phyloP scores from a whole-genome alignment of 352 stramenopile genomes.

The Peronospora destructor region DNA sequence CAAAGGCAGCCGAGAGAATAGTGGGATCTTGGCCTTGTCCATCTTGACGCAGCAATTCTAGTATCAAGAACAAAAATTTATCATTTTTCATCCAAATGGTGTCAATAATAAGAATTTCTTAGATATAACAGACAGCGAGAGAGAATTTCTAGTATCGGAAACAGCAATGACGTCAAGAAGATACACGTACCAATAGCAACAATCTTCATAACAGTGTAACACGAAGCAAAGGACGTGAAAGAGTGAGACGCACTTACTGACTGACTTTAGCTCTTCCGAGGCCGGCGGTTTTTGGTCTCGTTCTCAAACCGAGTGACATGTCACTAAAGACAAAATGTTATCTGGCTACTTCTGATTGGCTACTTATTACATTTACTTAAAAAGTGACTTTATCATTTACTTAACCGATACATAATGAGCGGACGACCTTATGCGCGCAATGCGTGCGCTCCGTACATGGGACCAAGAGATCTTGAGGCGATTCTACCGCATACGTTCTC shows the following conservation, averaged over 20 bases:
- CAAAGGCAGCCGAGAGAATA: slow-evolving; percentile 62
- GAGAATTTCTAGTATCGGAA: too few relatives aligned
- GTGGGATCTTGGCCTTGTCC: slow-evolving; percentile 47
- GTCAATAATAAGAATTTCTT: too few relatives aligned
- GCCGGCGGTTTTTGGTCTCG: slow-evolving; percentile 8
- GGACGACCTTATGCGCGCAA: slow-evolving; percentile 62
- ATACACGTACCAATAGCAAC: slow-evolving; percentile 63
- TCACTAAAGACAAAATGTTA: slow-evolving; percentile 9
- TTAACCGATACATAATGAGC: slow-evolving; percentile 37
- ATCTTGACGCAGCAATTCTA: slow-evolving; percentile 68
- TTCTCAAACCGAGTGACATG: slow-evolving; percentile 1
- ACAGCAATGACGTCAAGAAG: background rate
- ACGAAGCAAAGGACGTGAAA: background rate
- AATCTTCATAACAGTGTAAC: slow-evolving; percentile 66
- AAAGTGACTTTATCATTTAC: background rate
- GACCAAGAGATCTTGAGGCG: slow-evolving; percentile 50
- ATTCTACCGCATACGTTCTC: slow-evolving; percentile 56
- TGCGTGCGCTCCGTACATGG: slow-evolving; percentile 35
- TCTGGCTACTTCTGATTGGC: slow-evolving; percentile 20
- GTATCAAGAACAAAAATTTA: too few relatives aligned
- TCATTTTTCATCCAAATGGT: background rate
- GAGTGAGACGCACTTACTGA: background rate
- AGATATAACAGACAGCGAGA: background rate
- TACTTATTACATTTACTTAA: too few relatives aligned
- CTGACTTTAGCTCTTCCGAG: slow-evolving; percentile 15